phyloP scores from a whole-genome alignment of 495 filamentous ascomycete genomes.

The Penicillium antarcticum region DNA sequence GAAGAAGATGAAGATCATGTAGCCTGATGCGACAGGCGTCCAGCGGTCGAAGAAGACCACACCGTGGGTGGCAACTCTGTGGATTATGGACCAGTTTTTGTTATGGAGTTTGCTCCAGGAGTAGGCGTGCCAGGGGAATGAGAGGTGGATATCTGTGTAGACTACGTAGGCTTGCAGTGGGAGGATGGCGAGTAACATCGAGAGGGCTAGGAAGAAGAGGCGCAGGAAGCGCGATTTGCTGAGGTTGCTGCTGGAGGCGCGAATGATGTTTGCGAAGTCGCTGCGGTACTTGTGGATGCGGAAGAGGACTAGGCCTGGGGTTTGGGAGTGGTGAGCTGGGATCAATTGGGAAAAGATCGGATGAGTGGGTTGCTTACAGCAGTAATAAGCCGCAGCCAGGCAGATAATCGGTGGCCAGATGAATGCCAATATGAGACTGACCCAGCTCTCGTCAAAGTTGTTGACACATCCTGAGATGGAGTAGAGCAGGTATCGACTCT shows the following conservation, averaged over 20 bases:
- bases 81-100: constrained; percentile 55
- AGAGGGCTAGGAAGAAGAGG: constrained; percentile 70
- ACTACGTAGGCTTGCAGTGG: constrained; percentile 63
- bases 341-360: neutral
- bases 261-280: constrained; percentile 57
- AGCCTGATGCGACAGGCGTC: constrained; percentile 57
- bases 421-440: constrained; percentile 60
- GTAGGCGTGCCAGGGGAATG: constrained; percentile 43
- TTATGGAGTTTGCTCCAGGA: constrained; percentile 54
- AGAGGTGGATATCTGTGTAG: constrained; percentile 46
- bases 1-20: constrained; percentile 72
- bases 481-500: constrained; percentile 68
- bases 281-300: constrained; percentile 67
- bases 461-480: constrained; percentile 71
- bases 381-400: constrained; percentile 61
- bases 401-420: constrained; percentile 67
- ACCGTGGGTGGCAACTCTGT: constrained; percentile 56
- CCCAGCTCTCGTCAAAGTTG: constrained; percentile 66
- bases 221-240: constrained; percentile 72
- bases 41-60: constrained; percentile 61
- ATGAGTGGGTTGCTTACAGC: constrained; percentile 54
- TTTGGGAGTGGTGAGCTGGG: constrained; percentile 3
- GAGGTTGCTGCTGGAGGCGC: constrained; percentile 50
- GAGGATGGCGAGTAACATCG: constrained; percentile 62
- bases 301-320: constrained; percentile 56